phyloP scores from a whole-genome alignment of 768 basidiomycete species.

The Lactarius hengduanensis region DNA sequence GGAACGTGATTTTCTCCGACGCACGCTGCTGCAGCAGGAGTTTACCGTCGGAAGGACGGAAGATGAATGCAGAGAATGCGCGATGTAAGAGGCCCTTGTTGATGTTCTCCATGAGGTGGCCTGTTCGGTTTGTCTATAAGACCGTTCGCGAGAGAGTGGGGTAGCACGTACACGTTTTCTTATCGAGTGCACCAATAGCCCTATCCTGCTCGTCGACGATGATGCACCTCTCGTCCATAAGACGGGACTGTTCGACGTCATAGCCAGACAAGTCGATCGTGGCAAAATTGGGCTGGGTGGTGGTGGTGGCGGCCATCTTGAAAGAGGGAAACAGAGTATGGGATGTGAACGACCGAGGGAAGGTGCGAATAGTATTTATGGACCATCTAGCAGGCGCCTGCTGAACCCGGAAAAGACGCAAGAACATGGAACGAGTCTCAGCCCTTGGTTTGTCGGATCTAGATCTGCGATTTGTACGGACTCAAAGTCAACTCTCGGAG shows the following conservation, averaged over 20 bases:
- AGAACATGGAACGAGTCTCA: neutral
- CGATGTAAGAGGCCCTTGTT: constrained; percentile 91
- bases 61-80: constrained; percentile 97
- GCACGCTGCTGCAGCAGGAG: constrained; percentile 94
- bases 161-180: constrained; percentile 82
- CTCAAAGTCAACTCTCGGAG: constrained; percentile 20
- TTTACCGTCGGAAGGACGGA: constrained; percentile 90
- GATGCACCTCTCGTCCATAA: constrained; percentile 97
- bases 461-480: constrained; percentile 15
- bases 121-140: constrained; percentile 40
- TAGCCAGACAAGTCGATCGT: constrained; percentile 78
- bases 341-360: neutral
- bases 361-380: constrained; percentile 21
- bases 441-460: neutral
- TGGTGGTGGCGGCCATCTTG: constrained; percentile 42
- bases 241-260: constrained; percentile 87
- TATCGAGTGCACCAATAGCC: constrained; percentile 83
- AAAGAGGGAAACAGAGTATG: constrained; percentile 9
- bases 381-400: neutral
- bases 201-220: constrained; percentile 86
- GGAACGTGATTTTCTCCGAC: constrained; percentile 99
- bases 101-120: constrained; percentile 98
- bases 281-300: constrained; percentile 42
- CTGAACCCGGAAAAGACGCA: neutral
- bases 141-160: constrained; percentile 7